A percentile compares a stretch with the other conserved stretches of the same genome.
These are phyloP conservation scores for Penicillium sp. DNA, from an alignment of 2,329 filamentous ascomycete species.

Conservation along the genomic window DNA sequence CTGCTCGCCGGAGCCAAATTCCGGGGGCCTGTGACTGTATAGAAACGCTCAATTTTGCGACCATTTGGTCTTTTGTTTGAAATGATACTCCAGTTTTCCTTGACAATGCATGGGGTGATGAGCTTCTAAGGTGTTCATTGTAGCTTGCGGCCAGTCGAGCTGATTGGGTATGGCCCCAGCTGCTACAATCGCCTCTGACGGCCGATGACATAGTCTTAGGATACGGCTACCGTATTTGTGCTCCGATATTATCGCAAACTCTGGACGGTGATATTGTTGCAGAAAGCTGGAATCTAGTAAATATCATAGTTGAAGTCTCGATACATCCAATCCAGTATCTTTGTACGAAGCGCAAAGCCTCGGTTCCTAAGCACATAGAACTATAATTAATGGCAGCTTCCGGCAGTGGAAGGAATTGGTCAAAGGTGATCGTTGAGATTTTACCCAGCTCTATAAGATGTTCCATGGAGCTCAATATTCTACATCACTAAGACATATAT, in stretches of 20 bases:
- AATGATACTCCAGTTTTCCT: slow-evolving; percentile 37
- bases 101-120: background rate
- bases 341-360: background rate
- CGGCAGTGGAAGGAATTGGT: background rate
- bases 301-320: no score
- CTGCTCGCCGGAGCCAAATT: slow-evolving; percentile 28
- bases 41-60: slow-evolving; percentile 39
- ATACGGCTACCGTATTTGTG: background rate
- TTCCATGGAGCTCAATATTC: background rate
- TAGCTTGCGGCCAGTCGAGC: background rate
- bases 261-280: background rate
- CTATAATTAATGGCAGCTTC: background rate
- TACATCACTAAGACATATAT: background rate
- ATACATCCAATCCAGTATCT: no score
- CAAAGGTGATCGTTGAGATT: background rate
- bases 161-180: no score
- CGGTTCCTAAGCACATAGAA: background rate
- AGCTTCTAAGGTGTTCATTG: background rate
- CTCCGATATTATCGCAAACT: background rate
- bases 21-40: slow-evolving; percentile 41
- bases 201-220: background rate
- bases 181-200: background rate
- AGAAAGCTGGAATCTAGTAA: background rate
- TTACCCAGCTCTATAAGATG: background rate
- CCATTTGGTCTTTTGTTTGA: slow-evolving; percentile 28